Evolutionary conservation across 73 alveolate genomes (phyloP), one percentile per base, ranked within the genome.

Genomic region (Paramecium tetraurelia): DNA sequence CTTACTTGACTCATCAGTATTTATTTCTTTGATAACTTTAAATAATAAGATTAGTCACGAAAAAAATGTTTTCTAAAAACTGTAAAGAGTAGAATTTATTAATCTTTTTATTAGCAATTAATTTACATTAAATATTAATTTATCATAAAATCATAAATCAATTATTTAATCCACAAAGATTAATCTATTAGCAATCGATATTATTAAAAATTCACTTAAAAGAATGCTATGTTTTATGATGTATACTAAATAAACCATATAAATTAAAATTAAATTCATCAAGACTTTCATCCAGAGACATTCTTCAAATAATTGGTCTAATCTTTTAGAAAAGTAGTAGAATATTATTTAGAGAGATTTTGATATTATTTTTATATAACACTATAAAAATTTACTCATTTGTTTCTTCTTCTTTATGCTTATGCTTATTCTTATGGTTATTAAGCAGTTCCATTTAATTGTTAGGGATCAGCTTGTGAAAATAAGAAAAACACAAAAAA

Each of bases 31-130:
- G 33, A 75, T 21, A 33, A 9, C 16, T 75, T 31, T 21, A 75
- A 20, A 36, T 33, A 40, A 35, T 75, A 75, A 36, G 87, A 36
- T 75, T 33, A 36, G 21, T 75, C 20, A 8, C 18, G 41, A 40
- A 75, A 75, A 75, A 75, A 36, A 36, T 75, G 87, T 44, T 40
- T 75, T 75, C 87, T 75, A n/a, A 36, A 33, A 12, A 75, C 87
- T 36, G 20, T 16, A 53, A 53, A 53, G 69, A 53, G 69, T 53
- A 53, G 69, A 53, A 18, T 53, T 18, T 16, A 53, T 53, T 16
- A n/a, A 53, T 53, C 69, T 4, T 2, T 53, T 53, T 53, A 20
- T 53, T 53, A 2, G 31, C 69, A 53, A 53, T 53, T 53, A 53
- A 53, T 53, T 18, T 53, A 18, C 69, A 53, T 53, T 53, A n/a